These are phyloP conservation scores for Typha latifolia DNA, from an alignment of 176 grass and related monocot genomes.

Conservation along the genomic window DNA sequence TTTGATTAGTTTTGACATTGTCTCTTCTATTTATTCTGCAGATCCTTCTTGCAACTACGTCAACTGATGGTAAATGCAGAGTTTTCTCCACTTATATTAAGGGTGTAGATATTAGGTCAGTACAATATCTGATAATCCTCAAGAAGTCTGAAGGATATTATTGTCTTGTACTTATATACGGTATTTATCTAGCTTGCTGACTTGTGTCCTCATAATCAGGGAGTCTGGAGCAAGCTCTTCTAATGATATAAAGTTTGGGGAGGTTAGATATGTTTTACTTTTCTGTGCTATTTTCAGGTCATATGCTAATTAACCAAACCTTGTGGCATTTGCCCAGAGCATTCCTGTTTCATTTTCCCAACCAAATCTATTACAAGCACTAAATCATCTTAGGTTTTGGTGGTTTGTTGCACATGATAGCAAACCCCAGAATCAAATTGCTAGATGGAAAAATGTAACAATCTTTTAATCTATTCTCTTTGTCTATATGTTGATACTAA, in stretches of 20 bases:
- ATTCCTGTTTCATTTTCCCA: neutral
- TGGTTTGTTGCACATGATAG: too few relatives aligned
- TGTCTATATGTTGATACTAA: too few relatives aligned
- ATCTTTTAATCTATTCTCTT: too few relatives aligned
- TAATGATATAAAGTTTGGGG: conserved; percentile 79
- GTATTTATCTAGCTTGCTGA: too few relatives aligned
- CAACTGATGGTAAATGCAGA: conserved; percentile 95
- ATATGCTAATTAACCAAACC: neutral
- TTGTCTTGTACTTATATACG: conserved; percentile 19
- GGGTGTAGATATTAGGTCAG: conserved; percentile 79
- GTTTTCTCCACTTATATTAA: conserved; percentile 95
- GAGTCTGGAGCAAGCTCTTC: conserved; percentile 40
- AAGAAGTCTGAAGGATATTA: conserved; percentile 21
- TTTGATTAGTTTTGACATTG: neutral
- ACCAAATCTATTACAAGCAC: neutral
- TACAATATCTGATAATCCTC: conserved; percentile 9
- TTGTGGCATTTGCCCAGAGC: neutral
- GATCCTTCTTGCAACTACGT: conserved; percentile 96
- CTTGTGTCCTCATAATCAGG: conserved; percentile 31
- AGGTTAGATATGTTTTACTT: conserved; percentile 37
- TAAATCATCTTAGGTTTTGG: too few relatives aligned
- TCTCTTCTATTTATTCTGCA: conserved; percentile 28
- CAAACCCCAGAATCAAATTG: too few relatives aligned
- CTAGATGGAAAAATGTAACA: too few relatives aligned
- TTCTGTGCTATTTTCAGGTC: neutral